Conservation (phyloP, 306 rosid genomes). For the Gastrolobium villosum region DNA sequence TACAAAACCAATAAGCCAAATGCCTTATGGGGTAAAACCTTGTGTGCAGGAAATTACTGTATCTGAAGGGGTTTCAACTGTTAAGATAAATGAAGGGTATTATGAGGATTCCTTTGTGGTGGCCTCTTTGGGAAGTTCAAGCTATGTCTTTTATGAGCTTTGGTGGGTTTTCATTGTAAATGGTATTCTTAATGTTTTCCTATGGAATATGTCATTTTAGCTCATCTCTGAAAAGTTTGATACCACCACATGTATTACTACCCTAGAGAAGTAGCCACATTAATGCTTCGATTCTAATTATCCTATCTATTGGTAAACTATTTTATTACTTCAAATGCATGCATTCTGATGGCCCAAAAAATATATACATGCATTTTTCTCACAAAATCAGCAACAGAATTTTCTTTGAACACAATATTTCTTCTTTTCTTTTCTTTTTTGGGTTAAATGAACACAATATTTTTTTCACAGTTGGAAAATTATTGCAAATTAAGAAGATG, state of each 20-base stretch:
- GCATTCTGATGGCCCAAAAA: too few relatives aligned
- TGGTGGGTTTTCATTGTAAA: constrained; percentile 37
- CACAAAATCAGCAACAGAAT: too few relatives aligned
- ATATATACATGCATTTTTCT: too few relatives aligned
- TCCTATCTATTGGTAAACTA: too few relatives aligned
- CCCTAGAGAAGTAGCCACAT: too few relatives aligned
- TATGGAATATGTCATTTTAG: constrained; percentile 40
- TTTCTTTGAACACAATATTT: too few relatives aligned
- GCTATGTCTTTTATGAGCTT: constrained; percentile 36
- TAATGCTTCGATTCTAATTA: too few relatives aligned
- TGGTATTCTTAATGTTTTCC: constrained; percentile 34
- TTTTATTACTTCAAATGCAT: too few relatives aligned
- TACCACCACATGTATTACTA: too few relatives aligned
- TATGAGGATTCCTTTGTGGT: constrained; percentile 35
- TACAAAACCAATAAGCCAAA: constrained; percentile 15
- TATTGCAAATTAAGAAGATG: not conserved
- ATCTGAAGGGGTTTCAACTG: constrained; percentile 43
- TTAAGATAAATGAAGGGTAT: constrained; percentile 39
- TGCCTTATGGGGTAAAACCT: constrained; percentile 54
- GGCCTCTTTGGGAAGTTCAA: constrained; percentile 44
- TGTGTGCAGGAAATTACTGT: constrained; percentile 47
- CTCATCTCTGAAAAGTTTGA: not conserved
- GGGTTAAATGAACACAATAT: too few relatives aligned
- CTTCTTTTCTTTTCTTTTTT: too few relatives aligned
- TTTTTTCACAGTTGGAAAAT: not conserved